Evolutionary conservation across 768 basidiomycete species (phyloP), one percentile per base, ranked within the genome.

Genomic region (Pleurotus giganteus): DNA sequence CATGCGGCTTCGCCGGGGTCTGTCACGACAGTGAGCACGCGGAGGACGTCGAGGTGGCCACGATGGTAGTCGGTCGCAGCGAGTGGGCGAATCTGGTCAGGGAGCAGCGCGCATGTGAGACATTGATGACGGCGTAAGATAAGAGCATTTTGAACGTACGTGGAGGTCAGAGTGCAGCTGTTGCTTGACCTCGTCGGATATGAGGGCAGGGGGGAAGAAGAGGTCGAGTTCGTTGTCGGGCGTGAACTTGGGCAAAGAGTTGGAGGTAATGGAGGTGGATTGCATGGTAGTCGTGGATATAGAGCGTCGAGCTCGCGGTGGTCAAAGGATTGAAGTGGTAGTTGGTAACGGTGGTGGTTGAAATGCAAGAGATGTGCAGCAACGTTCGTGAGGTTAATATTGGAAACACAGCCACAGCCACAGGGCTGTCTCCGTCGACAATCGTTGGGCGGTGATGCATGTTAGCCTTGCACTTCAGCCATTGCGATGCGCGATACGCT

Each of bases 31-130:
- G 80, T 81, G 58, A 99, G 84, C 26, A 97, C 83, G 6, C 78
- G 75, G 61, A 98, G 87, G 23, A 97, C 83, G n/a, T 79, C 67
- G 60, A 98, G 84, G 69, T 98, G 94, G 3, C 87, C 86, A 29
- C 93, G 84, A 4, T 65, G 63, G 72, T 94, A 82, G 76, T 99
- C 97, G 4, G 88, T 85, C 21, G 85, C 84, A 0, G 93, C 84
- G 17, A 99, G 79, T 0, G 97, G 97, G 46, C 97, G 93, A 21
- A 98, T 83, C 95, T 97, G 54, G 11, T 21, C 6, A 19, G 32
- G 24, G 13, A 31, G 47, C 21, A 34, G n/a, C n/a, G n/a, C n/a
- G n/a, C n/a, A n/a, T n/a, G 26, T 13, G 55, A 24, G 26, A 28
- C 17, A 23, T 8, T 50, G 23, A 24, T 23, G 9, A 39, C 23